Conservation (phyloP, 768 basidiomycete species). For the Phallus indusiatus region DNA sequence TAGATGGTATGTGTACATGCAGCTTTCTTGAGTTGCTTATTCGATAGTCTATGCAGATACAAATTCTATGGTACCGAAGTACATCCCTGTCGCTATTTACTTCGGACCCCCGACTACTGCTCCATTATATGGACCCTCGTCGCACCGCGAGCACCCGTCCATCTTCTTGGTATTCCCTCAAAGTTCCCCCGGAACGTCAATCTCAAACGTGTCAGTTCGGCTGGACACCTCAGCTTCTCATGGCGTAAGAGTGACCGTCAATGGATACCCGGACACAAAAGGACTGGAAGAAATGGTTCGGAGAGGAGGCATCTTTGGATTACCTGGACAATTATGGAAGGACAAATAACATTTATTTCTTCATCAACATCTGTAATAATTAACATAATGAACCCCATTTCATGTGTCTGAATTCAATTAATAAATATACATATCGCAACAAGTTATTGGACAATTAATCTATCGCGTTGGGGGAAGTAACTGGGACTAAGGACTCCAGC, state of each 20-base stretch:
- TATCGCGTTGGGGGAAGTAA: background rate
- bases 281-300: constrained; percentile 2
- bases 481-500: constrained; percentile 8
- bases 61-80: constrained; percentile 46
- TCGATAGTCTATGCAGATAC: background rate
- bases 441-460: background rate
- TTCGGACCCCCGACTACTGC: constrained; percentile 20
- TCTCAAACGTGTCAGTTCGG: constrained; percentile 2
- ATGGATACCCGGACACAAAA: background rate
- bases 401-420: background rate
- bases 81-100: constrained; percentile 68
- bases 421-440: background rate
- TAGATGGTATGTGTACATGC: constrained; percentile 39
- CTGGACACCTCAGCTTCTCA: background rate
- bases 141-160: constrained; percentile 3
- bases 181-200: background rate
- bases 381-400: no score
- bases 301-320: constrained; percentile 3
- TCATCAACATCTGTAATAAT: background rate
- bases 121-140: background rate
- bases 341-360: background rate
- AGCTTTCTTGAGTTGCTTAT: background rate
- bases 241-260: constrained; percentile 3
- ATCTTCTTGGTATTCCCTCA: constrained; percentile 6
- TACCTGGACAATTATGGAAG: constrained; percentile 6